These are phyloP conservation scores for Didymellaceae sp. DNA, from an alignment of 2,329 filamentous ascomycete species.

Conservation along the genomic window DNA sequence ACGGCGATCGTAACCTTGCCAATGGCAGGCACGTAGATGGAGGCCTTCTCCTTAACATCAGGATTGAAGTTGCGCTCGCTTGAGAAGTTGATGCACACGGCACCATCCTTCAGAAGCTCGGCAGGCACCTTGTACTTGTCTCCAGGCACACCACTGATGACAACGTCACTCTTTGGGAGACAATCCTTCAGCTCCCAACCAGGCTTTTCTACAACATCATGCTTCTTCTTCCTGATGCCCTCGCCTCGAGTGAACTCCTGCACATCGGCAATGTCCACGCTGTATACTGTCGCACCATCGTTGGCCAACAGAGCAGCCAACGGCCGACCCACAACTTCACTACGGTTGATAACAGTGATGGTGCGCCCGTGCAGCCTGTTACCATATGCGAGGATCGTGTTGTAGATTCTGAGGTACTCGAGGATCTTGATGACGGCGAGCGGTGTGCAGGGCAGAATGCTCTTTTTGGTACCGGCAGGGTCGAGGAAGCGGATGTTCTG, in stretches of 20 bases:
- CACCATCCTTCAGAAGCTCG: constrained; percentile 82
- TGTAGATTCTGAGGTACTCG: constrained; percentile 95
- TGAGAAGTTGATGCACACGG: constrained; percentile 98
- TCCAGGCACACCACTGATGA: constrained; percentile 89
- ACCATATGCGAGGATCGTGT: constrained; percentile 88
- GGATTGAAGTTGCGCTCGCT: constrained; percentile 93
- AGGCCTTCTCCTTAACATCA: constrained; percentile 91
- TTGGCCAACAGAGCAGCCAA: constrained; percentile 93
- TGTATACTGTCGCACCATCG: constrained; percentile 94
- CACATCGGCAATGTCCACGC: constrained; percentile 88
- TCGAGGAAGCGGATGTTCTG: constrained; percentile 97
- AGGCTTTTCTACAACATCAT: constrained; percentile 85
- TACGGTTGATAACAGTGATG: constrained; percentile 95
- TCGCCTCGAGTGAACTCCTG: constrained; percentile 90
- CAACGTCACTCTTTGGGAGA: constrained; percentile 86
- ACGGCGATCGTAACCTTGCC: constrained; percentile 98
- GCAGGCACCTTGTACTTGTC: constrained; percentile 90
- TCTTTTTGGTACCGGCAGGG: constrained; percentile 80
- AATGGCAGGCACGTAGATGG: constrained; percentile 95
- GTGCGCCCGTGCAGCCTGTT: constrained; percentile 93
- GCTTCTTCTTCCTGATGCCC: constrained; percentile 82
- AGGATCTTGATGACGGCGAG: constrained; percentile 96
- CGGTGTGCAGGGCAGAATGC: constrained; percentile 92
- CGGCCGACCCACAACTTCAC: constrained; percentile 92
- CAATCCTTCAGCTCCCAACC: constrained; percentile 82